Conservation (phyloP, 257 asterid species). For the Jasminum sambac region DNA sequence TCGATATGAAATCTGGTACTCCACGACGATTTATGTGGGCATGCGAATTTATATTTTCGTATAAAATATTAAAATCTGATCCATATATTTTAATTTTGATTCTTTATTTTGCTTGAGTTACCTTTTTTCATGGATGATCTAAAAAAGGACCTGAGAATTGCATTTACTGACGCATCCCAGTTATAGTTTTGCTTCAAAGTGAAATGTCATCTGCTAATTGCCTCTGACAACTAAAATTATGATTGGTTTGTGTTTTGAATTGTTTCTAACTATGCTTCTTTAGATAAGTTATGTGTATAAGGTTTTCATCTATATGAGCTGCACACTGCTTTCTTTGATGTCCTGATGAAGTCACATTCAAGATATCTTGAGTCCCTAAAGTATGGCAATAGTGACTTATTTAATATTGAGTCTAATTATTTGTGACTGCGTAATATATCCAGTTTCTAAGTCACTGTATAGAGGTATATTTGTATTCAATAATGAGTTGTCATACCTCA, state of each 20-base stretch:
- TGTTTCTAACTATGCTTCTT: background rate
- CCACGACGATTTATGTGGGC: background rate
- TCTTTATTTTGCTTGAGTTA: background rate
- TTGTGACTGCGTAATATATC: background rate
- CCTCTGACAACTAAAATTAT: background rate
- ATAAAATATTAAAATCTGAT: background rate
- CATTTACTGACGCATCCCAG: background rate
- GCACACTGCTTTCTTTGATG: background rate
- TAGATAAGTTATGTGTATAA: background rate
- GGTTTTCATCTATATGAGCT: background rate
- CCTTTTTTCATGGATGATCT: background rate
- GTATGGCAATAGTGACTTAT: background rate
- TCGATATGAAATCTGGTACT: constrained; percentile 90
- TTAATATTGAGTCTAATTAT: too few relatives aligned
- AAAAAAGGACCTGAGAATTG: background rate
- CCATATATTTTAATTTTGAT: background rate
- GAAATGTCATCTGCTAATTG: background rate
- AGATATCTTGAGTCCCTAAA: background rate
- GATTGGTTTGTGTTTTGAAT: background rate
- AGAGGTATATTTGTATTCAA: background rate
- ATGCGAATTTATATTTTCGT: background rate
- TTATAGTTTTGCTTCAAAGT: background rate
- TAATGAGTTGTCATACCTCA: background rate
- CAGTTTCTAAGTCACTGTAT: background rate
- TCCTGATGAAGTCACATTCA: background rate